Evolutionary conservation across 495 filamentous ascomycete genomes (phyloP).

Genomic region (Podospora sp.): DNA sequence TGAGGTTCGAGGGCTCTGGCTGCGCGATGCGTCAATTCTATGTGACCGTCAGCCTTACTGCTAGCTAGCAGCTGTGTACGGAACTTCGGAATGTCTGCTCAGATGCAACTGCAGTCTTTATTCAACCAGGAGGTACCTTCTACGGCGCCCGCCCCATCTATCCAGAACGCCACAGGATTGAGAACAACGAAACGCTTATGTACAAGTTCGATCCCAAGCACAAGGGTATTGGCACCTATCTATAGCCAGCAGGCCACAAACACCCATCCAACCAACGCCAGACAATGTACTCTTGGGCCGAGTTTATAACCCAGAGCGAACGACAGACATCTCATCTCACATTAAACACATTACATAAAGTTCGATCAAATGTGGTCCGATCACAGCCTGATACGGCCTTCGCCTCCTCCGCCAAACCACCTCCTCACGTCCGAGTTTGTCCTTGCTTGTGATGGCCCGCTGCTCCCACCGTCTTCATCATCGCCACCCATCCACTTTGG

Average conservation of each 20-base stretch:
- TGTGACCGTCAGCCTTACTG: too few relatives aligned
- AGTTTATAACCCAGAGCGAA: background rate
- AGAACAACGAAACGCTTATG: background rate
- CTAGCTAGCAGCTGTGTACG: too few relatives aligned
- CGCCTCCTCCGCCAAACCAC: constrained; percentile 47
- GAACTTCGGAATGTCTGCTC: too few relatives aligned
- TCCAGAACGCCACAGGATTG: background rate
- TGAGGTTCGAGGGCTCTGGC: too few relatives aligned
- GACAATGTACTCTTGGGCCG: background rate
- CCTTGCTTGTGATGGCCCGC: constrained; percentile 22
- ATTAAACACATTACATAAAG: background rate
- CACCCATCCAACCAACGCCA: background rate
- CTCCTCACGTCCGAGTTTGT: constrained; percentile 42
- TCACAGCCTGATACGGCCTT: constrained; percentile 33
- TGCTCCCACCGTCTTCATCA: constrained; percentile 36
- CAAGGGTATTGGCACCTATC: constrained; percentile 1
- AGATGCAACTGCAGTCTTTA: too few relatives aligned
- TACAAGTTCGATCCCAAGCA: background rate
- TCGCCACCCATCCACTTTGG: constrained; percentile 83
- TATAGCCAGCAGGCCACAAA: background rate
- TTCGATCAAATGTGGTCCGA: background rate
- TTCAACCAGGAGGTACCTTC: too few relatives aligned
- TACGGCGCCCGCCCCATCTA: background rate
- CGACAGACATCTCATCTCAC: background rate
- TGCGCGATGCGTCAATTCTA: too few relatives aligned